phyloP scores from a whole-genome alignment of 108 stramenopile genomes.

The Cyclotella kingstonii region DNA sequence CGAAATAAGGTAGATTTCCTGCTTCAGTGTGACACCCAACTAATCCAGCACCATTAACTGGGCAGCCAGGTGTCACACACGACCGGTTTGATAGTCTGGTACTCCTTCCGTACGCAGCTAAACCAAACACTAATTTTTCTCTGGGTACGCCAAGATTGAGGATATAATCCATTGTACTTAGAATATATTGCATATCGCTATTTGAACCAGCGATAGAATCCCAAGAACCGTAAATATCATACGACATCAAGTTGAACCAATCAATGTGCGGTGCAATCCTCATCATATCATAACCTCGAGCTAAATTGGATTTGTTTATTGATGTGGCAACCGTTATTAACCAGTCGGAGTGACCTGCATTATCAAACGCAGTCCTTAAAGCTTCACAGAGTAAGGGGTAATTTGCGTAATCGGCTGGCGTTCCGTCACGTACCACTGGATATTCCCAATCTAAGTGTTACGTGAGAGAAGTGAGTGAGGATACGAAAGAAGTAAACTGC shows the following conservation, averaged over 20 bases:
- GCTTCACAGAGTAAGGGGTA: slow-evolving; percentile 32
- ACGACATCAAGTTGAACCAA: slow-evolving; percentile 41
- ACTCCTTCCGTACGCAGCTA: slow-evolving; percentile 34
- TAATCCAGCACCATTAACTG: slow-evolving; percentile 14
- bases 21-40: slow-evolving; percentile 26
- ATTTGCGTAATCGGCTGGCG: slow-evolving; percentile 30
- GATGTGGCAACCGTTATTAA: slow-evolving; percentile 33
- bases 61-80: slow-evolving; percentile 32
- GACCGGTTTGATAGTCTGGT: slow-evolving; percentile 4
- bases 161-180: slow-evolving; percentile 18
- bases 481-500: not conserved
- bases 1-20: slow-evolving; percentile 25
- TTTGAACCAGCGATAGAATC: slow-evolving; percentile 26
- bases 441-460: slow-evolving; percentile 3
- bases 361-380: slow-evolving; percentile 19
- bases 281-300: slow-evolving; percentile 30
- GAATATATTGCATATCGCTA: slow-evolving; percentile 32
- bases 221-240: slow-evolving; percentile 31
- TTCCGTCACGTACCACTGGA: slow-evolving; percentile 23
- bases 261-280: slow-evolving; percentile 23
- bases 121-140: slow-evolving; percentile 36
- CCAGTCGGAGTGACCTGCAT: slow-evolving; percentile 24
- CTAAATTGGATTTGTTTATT: slow-evolving; percentile 13
- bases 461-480: not conserved
- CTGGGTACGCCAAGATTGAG: slow-evolving; percentile 16